A percentile compares a stretch with the other conserved stretches of the same genome.
These are phyloP conservation scores for Spathaspora boniae DNA, from an alignment of 805 yeast species.

Conservation along the genomic window DNA sequence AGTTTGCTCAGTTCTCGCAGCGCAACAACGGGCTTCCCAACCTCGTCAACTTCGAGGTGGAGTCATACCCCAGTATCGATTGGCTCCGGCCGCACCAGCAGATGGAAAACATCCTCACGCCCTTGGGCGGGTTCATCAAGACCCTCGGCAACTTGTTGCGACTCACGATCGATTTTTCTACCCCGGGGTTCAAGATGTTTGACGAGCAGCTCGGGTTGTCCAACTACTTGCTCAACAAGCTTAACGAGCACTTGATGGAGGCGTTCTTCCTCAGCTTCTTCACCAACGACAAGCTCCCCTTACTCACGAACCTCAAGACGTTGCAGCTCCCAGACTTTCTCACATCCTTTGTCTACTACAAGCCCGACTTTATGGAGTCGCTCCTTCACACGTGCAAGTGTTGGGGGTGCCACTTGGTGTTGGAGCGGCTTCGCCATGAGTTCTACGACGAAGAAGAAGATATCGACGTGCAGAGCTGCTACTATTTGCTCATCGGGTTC, in stretches of 20 bases:
- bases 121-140: conserved; percentile 28
- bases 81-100: conserved; percentile 36
- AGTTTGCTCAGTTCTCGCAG: conserved; percentile 19
- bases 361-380: conserved; percentile 32
- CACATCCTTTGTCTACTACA: conserved; percentile 34
- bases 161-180: conserved; percentile 29
- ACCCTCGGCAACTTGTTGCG: conserved; percentile 20
- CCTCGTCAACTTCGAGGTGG: conserved; percentile 25
- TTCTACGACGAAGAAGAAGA: conserved; percentile 20
- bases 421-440: conserved; percentile 17
- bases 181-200: conserved; percentile 37
- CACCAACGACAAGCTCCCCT: conserved; percentile 9
- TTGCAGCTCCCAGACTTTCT: conserved; percentile 33
- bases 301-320: conserved; percentile 16
- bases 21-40: conserved; percentile 28
- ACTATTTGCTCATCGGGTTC: conserved; percentile 29
- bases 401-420: conserved; percentile 30
- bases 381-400: conserved; percentile 35
- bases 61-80: conserved; percentile 28
- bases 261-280: conserved; percentile 31
- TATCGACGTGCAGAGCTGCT: conserved; percentile 24
- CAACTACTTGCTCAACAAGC: conserved; percentile 24
- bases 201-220: conserved; percentile 29
- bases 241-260: conserved; percentile 33
- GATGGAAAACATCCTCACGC: conserved; percentile 25